These are phyloP conservation scores for Irpex sp. DNA, from an alignment of 1,284 basidiomycete species.

Conservation along the genomic window DNA sequence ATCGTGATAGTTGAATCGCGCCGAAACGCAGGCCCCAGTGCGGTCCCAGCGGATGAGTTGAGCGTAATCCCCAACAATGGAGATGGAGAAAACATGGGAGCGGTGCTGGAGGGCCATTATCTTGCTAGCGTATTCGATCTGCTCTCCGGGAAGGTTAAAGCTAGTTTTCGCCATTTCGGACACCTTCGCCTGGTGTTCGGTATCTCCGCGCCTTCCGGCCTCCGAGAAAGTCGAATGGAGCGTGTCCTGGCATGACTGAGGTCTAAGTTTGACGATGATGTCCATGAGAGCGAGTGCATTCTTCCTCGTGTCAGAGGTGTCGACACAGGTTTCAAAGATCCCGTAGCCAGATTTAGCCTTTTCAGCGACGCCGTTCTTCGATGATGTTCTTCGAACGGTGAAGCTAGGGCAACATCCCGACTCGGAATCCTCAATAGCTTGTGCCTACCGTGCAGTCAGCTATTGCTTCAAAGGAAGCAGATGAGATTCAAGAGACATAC, in stretches of 20 bases:
- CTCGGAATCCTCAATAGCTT: background rate
- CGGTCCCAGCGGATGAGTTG: slow-evolving; percentile 24
- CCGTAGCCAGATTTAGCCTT: background rate
- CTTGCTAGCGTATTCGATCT: background rate
- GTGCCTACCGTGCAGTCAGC: no score
- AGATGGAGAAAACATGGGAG: slow-evolving; percentile 4
- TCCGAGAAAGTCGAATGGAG: background rate
- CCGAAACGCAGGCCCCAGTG: slow-evolving; percentile 16
- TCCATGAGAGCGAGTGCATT: background rate
- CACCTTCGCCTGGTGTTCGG: background rate
- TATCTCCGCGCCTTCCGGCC: background rate
- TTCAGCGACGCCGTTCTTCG: background rate
- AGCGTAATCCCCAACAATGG: slow-evolving; percentile 12
- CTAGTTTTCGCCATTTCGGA: background rate
- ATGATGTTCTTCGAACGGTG: background rate
- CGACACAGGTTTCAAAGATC: background rate
- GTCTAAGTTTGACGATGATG: background rate
- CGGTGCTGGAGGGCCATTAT: slow-evolving; percentile 7
- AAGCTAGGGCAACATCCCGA: background rate
- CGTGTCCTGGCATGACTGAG: background rate
- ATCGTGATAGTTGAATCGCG: slow-evolving; percentile 14
- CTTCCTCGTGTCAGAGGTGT: background rate
- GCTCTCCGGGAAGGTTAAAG: background rate
- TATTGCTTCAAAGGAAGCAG: no score
- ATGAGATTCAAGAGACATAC: background rate